phyloP scores from a whole-genome alignment of 108 stramenopile species.

The Nitzschia inconspicua region DNA sequence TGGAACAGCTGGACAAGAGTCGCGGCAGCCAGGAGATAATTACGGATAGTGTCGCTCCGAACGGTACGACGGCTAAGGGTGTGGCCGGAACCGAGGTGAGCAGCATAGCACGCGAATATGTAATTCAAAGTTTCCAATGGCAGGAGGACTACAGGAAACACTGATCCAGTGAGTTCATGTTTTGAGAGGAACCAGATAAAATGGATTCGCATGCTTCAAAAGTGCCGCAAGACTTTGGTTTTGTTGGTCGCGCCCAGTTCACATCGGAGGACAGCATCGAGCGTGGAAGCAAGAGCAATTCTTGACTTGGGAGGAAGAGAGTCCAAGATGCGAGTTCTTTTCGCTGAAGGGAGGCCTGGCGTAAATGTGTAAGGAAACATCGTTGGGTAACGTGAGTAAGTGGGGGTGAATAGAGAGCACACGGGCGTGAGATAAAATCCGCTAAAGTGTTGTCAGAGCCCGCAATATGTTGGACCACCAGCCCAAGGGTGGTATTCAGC shows the following conservation, averaged over 20 bases:
- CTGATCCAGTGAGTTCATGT: not conserved
- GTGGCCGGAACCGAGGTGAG: not conserved
- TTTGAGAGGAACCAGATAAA: not conserved
- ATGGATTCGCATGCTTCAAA: slow-evolving; percentile 7
- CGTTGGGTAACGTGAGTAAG: not conserved
- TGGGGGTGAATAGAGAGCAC: not conserved
- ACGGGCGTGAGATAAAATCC: slow-evolving; percentile 5
- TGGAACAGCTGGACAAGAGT: not conserved
- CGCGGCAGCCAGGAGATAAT: not conserved
- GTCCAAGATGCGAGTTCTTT: not conserved
- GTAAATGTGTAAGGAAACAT: not conserved
- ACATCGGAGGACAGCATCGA: not conserved
- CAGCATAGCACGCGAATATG: not conserved
- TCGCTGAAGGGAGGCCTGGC: not conserved
- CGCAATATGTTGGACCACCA: not conserved
- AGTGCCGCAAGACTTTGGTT: not conserved
- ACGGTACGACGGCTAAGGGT: not conserved
- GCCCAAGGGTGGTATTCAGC: not conserved
- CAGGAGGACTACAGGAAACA: not conserved
- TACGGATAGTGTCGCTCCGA: not conserved
- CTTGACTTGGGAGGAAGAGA: slow-evolving; percentile 1
- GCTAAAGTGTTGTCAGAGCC: not conserved
- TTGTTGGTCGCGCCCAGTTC: not conserved
- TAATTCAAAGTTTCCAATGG: not conserved
- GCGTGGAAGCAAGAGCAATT: not conserved